These are phyloP conservation scores for Trametes coccinea DNA, from an alignment of 768 basidiomycete species.

Conservation along the genomic window DNA sequence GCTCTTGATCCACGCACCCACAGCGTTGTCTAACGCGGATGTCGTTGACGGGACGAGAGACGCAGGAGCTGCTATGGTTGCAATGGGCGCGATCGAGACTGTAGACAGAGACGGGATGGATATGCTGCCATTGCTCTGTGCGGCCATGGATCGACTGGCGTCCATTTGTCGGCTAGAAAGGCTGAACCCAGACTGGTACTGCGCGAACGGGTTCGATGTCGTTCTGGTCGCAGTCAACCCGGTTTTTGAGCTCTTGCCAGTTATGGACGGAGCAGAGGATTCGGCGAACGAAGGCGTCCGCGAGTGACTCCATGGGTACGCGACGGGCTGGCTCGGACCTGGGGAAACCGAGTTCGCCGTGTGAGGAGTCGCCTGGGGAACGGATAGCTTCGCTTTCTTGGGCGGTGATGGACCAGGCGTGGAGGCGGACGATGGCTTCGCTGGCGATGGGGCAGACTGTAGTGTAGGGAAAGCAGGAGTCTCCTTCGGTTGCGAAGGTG, in stretches of 20 bases:
- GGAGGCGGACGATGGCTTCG: neutral
- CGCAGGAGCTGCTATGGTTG: constrained; percentile 5
- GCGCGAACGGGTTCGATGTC: constrained; percentile 13
- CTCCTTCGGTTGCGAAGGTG: neutral
- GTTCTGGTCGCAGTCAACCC: neutral
- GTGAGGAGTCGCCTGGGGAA: neutral
- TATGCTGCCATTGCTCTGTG: neutral
- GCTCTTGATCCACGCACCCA: constrained; percentile 45
- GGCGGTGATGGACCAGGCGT: constrained; percentile 7
- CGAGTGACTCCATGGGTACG: constrained; percentile 8
- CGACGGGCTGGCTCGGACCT: neutral
- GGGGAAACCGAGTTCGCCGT: constrained; percentile 3
- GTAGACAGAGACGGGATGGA: constrained; percentile 14
- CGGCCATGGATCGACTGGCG: neutral
- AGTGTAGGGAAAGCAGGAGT: neutral
- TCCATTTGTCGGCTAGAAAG: neutral
- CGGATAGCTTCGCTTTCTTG: constrained; percentile 15
- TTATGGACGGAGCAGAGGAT: neutral
- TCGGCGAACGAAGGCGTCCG: constrained; percentile 5
- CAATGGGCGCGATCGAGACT: neutral
- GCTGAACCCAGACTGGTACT: constrained; percentile 3
- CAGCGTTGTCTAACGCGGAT: constrained; percentile 39
- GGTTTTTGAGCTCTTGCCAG: neutral
- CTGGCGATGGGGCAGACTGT: neutral
- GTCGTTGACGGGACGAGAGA: constrained; percentile 15